Conservation (phyloP, 2,329 filamentous ascomycete species). For the Teratosphaeria pseudoeucalypti region DNA sequence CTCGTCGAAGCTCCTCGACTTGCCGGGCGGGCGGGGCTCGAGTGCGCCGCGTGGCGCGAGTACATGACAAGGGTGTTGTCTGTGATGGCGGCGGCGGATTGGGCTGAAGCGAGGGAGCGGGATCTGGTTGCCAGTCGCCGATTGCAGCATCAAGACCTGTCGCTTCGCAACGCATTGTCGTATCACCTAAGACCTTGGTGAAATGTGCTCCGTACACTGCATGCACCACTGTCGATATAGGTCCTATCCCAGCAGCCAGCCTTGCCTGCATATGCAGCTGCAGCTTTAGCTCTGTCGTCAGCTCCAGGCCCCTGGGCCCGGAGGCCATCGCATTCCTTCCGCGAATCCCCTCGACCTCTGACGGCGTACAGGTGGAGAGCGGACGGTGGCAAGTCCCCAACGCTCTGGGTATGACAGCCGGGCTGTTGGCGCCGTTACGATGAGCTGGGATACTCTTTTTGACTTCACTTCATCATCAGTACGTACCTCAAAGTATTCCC, state of each 20-base stretch:
- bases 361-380: not conserved
- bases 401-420: not conserved
- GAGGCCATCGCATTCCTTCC: not conserved
- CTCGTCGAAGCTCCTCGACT: not conserved
- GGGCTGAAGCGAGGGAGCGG: not conserved
- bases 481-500: not conserved
- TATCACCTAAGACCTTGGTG: not conserved
- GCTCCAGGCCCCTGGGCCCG: not conserved
- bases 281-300: not conserved
- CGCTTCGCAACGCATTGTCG: not conserved
- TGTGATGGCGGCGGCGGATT: not conserved
- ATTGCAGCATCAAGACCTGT: not conserved
- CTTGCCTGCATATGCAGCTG: not conserved
- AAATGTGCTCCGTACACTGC: not conserved
- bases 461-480: not conserved
- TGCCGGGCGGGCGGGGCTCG: not conserved
- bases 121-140: not conserved
- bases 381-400: not conserved
- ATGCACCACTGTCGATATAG: not conserved
- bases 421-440: not conserved
- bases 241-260: not conserved
- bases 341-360: not conserved
- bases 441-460: not conserved
- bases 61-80: not conserved
- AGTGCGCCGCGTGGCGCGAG: not conserved